phyloP scores from a whole-genome alignment of 805 yeast genomes.

The Cyberlindnera meyerae region DNA sequence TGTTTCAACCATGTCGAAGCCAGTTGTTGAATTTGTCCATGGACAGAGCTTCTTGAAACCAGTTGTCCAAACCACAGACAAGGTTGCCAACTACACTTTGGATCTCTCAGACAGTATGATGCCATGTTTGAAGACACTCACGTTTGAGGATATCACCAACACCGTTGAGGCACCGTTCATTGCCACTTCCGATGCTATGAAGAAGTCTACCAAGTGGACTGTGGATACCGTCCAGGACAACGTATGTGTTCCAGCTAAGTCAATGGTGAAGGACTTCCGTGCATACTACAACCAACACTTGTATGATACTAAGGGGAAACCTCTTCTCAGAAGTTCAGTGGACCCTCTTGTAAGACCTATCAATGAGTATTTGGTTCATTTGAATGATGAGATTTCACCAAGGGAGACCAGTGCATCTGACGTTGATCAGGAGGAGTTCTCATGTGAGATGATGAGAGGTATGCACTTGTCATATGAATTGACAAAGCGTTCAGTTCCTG shows the following conservation, averaged over 20 bases:
- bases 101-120: conserved; percentile 48
- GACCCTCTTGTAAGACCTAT: conserved; percentile 62
- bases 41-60: conserved; percentile 36
- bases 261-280: conserved; percentile 43
- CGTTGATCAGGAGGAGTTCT: too few species aligned
- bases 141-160: conserved; percentile 43
- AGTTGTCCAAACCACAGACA: conserved; percentile 44
- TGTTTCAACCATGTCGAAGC: conserved; percentile 27
- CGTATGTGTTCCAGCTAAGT: conserved; percentile 44
- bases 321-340: conserved; percentile 53
- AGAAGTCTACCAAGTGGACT: conserved; percentile 32
- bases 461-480: conserved; percentile 36
- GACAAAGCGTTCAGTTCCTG: conserved; percentile 35
- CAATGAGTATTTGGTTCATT: conserved; percentile 46
- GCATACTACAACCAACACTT: conserved; percentile 45
- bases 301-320: conserved; percentile 57
- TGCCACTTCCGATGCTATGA: conserved; percentile 36
- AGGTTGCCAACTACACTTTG: conserved; percentile 51
- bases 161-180: conserved; percentile 49
- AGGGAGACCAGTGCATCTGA: too few species aligned
- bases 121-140: conserved; percentile 56
- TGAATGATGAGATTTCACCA: conserved; percentile 40
- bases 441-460: conserved; percentile 58
- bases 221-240: conserved; percentile 30
- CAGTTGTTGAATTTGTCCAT: conserved; percentile 26